Base-by-base conservation (phyloP, 495 filamentous ascomycete genomes). In the Astrothelium macrocarpum region DNA sequence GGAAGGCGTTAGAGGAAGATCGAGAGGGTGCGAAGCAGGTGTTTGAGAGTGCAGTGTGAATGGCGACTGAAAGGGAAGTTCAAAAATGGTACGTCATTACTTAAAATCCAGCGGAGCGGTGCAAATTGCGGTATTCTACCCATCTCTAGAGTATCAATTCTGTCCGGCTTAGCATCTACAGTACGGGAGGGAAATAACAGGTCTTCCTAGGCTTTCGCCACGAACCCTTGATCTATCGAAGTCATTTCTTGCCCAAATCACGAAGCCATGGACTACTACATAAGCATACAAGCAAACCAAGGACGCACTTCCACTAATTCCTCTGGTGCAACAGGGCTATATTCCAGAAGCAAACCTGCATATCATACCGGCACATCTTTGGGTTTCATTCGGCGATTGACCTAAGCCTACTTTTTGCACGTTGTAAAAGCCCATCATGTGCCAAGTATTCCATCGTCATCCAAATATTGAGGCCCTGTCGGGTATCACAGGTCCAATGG, bases 41-140 rank as follows among this genome's bases (percentile, higher is more conserved):
- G 9, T 14, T 77, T 29, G 45, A 67, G 62, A 74, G 69, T 65
- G 77, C 71, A 58, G 74, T 76, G 4, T 78, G 68, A 69, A 56
- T 11, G 11, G 26, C 59, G 43, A n/a, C n/a, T 39, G 14, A 14
- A 14, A 39, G 34, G 5, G 34, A 39, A 39, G 34, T 14, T 39
- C 14, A 14, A 39, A 39, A 14, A 14, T 39, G 34, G 14, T 5
- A 39, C 34, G n/a, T 39, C 5, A 14, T 5, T 39, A 39, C 34
- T 14, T 39, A 39, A 14, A 5, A 39, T 39, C 34, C 34, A 39
- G 34, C 5, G 14, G 5, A 5, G 34, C 5, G 14, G 14, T 39
- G 34, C 34, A 5, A 39, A 39, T 5, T 39, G 34, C n/a, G 34
- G 14, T 39, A 39, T 39, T 39, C 5, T 39, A 5, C 34, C 14